These are phyloP conservation scores for Geranium incanum DNA, from an alignment of 441 rosid genomes.

Conservation along the genomic window DNA sequence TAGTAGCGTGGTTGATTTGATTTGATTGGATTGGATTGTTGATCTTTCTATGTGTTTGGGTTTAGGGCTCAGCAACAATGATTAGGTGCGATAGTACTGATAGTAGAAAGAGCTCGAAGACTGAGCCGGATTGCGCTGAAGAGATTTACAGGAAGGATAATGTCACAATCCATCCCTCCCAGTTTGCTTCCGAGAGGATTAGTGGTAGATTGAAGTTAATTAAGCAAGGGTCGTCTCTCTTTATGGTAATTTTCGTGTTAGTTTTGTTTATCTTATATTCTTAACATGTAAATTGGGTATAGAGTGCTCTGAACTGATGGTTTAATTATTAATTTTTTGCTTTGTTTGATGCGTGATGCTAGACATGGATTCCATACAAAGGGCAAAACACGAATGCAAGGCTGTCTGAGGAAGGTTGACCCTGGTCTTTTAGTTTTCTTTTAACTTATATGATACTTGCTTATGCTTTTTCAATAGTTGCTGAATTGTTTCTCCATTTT, in stretches of 20 bases:
- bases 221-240: constrained; percentile 65
- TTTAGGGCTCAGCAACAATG: constrained; percentile 63
- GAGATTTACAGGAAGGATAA: constrained; percentile 72
- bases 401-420: constrained; percentile 71
- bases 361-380: constrained; percentile 95
- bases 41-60: constrained; percentile 4
- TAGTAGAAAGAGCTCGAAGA: constrained; percentile 15
- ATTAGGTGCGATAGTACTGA: constrained; percentile 55
- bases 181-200: constrained; percentile 85
- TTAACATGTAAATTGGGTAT: not conserved
- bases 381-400: constrained; percentile 59
- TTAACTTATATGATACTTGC: constrained; percentile 6
- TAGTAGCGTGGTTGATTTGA: not conserved
- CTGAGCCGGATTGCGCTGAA: constrained; percentile 65
- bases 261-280: not conserved
- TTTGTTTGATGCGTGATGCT: constrained; percentile 14
- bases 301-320: not conserved
- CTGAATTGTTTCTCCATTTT: constrained; percentile 18
- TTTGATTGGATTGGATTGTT: constrained; percentile 13
- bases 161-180: constrained; percentile 89
- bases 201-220: constrained; percentile 84
- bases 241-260: constrained; percentile 41
- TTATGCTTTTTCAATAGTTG: constrained; percentile 12
- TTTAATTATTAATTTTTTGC: not conserved
- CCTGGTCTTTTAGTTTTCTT: constrained; percentile 5